phyloP scores from a whole-genome alignment of 345 rosid genomes.

The Erodium maritimum region DNA sequence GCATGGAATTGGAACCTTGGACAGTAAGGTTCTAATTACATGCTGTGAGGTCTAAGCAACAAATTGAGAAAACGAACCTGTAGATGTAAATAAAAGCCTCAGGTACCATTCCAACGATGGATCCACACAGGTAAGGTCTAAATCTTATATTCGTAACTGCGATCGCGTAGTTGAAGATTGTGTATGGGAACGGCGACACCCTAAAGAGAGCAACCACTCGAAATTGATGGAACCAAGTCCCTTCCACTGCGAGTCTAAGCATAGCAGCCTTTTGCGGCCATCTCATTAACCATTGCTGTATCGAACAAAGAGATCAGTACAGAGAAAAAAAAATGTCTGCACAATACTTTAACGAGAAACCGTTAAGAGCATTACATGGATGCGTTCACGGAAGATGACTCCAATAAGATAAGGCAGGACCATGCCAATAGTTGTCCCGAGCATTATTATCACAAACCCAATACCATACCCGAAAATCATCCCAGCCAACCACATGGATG shows the following conservation, averaged over 20 bases:
- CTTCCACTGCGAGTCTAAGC: constrained; percentile 81
- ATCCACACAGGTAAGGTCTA: constrained; percentile 87
- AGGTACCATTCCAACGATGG: constrained; percentile 88
- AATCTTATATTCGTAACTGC: constrained; percentile 74
- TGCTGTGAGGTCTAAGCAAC: neutral
- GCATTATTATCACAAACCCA: constrained; percentile 92
- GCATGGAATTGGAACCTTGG: too few relatives aligned
- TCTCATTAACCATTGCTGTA: constrained; percentile 86
- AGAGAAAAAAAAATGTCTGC: neutral
- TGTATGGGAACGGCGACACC: constrained; percentile 95
- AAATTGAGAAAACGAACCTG: constrained; percentile 34
- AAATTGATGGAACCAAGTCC: constrained; percentile 93
- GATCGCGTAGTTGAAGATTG: constrained; percentile 84
- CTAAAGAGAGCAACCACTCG: constrained; percentile 81
- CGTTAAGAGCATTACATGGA: constrained; percentile 32
- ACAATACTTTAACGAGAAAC: neutral
- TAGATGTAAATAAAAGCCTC: constrained; percentile 95
- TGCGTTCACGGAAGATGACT: constrained; percentile 67
- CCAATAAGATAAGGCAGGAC: constrained; percentile 74
- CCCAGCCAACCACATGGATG: constrained; percentile 99
- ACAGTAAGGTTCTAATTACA: neutral
- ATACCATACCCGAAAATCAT: constrained; percentile 94
- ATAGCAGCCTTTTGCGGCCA: constrained; percentile 89
- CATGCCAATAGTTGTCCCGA: constrained; percentile 93
- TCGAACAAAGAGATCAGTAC: constrained; percentile 7